A percentile compares a stretch with the other conserved stretches of the same genome.
Conservation (phyloP, 2,329 filamentous ascomycete species). For the Akanthomyces uredinophilus region DNA sequence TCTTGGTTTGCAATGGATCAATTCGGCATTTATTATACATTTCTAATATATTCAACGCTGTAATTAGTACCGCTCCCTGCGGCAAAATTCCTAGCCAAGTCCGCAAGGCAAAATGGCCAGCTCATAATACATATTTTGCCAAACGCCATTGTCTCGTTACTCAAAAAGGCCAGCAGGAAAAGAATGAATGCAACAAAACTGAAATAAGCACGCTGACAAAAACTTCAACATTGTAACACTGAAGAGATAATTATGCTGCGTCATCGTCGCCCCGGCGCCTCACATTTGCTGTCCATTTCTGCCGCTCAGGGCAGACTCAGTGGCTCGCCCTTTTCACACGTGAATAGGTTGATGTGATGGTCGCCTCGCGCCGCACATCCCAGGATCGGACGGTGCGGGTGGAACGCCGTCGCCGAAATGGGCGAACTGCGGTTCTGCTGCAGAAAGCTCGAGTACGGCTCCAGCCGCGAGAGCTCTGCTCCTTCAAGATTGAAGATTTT, state of each 20-base stretch:
- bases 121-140: slow-evolving; percentile 5
- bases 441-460: slow-evolving; percentile 86
- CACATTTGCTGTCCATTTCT: not conserved
- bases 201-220: not conserved
- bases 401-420: slow-evolving; percentile 87
- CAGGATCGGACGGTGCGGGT: slow-evolving; percentile 88
- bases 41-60: slow-evolving; percentile 7
- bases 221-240: not conserved
- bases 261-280: not conserved
- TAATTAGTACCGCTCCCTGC: slow-evolving; percentile 8
- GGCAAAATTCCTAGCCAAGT: slow-evolving; percentile 5
- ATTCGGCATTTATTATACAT: not conserved
- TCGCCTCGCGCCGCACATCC: slow-evolving; percentile 83
- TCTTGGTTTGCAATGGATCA: not conserved
- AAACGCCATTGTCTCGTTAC: slow-evolving; percentile 11
- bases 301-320: not conserved
- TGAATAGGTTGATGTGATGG: slow-evolving; percentile 85
- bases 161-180: not conserved
- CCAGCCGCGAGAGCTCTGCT: slow-evolving; percentile 70
- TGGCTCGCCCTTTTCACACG: slow-evolving; percentile 51
- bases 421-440: slow-evolving; percentile 74
- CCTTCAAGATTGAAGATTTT: slow-evolving; percentile 91
- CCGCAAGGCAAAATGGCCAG: not conserved
- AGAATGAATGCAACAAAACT: not conserved
- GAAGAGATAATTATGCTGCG: not conserved